Conservation (phyloP, 208 protist species). For the Trypanosomatidae sp. region DNA sequence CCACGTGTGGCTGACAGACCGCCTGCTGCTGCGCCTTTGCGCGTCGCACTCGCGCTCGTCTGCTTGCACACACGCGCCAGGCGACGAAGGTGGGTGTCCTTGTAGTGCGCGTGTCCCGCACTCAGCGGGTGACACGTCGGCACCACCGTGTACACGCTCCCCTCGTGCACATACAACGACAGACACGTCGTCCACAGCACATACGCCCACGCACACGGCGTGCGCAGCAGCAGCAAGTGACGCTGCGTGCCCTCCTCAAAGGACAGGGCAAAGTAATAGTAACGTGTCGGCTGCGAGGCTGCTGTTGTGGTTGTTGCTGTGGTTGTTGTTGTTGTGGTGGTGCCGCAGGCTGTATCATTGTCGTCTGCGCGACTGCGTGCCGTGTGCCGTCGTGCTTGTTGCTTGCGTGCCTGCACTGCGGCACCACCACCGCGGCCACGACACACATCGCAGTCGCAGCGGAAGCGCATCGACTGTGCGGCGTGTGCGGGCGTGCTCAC, state of each 20-base stretch:
- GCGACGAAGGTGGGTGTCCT: too few species aligned
- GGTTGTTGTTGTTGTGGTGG: slow-evolving; percentile 3
- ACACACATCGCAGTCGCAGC: too few species aligned
- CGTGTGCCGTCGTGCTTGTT: too few species aligned
- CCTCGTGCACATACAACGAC: slow-evolving; percentile 31
- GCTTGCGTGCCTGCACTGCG: too few species aligned
- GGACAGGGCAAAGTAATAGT: slow-evolving; percentile 43
- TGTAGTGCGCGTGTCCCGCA: slow-evolving; percentile 5
- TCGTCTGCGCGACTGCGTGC: too few species aligned
- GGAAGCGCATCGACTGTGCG: too few species aligned
- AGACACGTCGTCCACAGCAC: slow-evolving; percentile 23
- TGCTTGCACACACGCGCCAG: too few species aligned
- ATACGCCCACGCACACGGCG: slow-evolving; percentile 13
- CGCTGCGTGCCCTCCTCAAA: slow-evolving; percentile 32
- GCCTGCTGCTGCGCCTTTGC: too few species aligned
- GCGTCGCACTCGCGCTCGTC: too few species aligned
- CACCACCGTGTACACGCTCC: slow-evolving; percentile 17
- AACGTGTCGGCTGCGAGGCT: not conserved
- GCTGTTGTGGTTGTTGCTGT: not conserved
- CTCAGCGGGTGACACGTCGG: slow-evolving; percentile 30
- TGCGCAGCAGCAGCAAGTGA: slow-evolving; percentile 37
- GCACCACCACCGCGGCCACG: too few species aligned
- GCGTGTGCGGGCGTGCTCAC: too few species aligned
- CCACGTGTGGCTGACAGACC: too few species aligned
- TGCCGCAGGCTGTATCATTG: not conserved